Percentiles rank a stretch among this genome's conserved stretches.
phyloP scores from a whole-genome alignment of 495 filamentous ascomycete genomes.

The Apodospora peruviana region DNA sequence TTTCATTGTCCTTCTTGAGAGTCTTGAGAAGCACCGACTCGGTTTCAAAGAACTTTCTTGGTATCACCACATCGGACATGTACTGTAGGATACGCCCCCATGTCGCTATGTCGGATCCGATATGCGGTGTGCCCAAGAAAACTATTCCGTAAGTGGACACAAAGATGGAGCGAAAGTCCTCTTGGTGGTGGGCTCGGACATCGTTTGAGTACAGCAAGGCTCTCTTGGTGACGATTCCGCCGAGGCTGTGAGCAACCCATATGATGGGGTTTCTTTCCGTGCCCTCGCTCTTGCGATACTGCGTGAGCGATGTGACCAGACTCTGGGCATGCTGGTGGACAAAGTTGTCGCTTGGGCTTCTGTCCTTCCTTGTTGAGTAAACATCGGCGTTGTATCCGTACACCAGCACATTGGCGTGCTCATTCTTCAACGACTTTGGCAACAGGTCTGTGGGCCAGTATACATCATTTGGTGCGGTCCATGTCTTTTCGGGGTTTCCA shows the following conservation, averaged over 20 bases:
- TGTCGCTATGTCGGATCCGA: slow-evolving; percentile 67
- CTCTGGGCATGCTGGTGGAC: slow-evolving; percentile 81
- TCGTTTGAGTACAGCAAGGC: slow-evolving; percentile 54
- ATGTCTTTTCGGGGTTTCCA: slow-evolving; percentile 68
- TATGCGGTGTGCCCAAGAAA: slow-evolving; percentile 85
- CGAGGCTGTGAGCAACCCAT: slow-evolving; percentile 79
- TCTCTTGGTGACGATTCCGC: slow-evolving; percentile 75
- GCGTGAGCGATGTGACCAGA: slow-evolving; percentile 56
- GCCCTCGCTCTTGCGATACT: slow-evolving; percentile 49
- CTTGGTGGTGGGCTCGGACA: slow-evolving; percentile 57
- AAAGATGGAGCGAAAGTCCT: slow-evolving; percentile 71
- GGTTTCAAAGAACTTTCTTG: slow-evolving; percentile 64
- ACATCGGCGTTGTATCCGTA: slow-evolving; percentile 86
- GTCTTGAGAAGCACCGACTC: slow-evolving; percentile 66
- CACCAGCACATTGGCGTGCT: slow-evolving; percentile 65
- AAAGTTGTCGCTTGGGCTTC: slow-evolving; percentile 57
- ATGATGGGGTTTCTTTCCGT: slow-evolving; percentile 66
- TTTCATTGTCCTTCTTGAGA: slow-evolving; percentile 73
- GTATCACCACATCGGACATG: slow-evolving; percentile 65
- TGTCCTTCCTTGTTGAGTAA: slow-evolving; percentile 41
- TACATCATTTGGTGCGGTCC: slow-evolving; percentile 60
- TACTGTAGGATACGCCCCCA: slow-evolving; percentile 71
- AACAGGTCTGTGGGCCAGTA: slow-evolving; percentile 78
- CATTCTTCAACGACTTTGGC: slow-evolving; percentile 54
- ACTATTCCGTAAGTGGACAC: slow-evolving; percentile 81